Conservation (phyloP, 2,329 filamentous ascomycete species). For the Trematosphaeria pertusa region DNA sequence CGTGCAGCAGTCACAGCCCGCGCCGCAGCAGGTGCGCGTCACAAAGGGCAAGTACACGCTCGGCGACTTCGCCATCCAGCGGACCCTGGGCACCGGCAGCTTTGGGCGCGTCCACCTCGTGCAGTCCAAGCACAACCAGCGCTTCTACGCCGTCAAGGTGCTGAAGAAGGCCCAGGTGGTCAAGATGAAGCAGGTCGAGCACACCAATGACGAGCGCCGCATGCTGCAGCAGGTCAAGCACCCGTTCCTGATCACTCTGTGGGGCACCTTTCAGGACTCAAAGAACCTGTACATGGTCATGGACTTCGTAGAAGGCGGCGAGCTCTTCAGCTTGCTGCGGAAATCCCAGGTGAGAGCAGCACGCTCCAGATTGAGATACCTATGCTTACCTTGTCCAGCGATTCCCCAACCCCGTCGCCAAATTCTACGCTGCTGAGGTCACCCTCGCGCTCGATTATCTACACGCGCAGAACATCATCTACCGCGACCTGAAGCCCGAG, state of each 20-base stretch:
- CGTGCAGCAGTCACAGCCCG: conserved; percentile 45
- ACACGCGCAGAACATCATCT: conserved; percentile 94
- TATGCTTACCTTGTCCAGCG: conserved; percentile 64
- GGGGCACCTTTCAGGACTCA: conserved; percentile 96
- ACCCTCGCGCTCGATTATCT: conserved; percentile 95
- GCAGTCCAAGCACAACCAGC: conserved; percentile 96
- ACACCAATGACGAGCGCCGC: conserved; percentile 95
- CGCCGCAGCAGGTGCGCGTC: conserved; percentile 62
- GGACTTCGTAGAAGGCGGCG: conserved; percentile 99
- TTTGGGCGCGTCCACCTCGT: conserved; percentile 97
- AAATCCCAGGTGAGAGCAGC: conserved; percentile 80
- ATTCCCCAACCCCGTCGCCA: conserved; percentile 97
- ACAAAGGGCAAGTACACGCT: conserved; percentile 98
- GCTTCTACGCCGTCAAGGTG: conserved; percentile 98
- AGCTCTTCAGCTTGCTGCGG: conserved; percentile 91
- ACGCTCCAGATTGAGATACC: neutral
- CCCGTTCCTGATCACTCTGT: conserved; percentile 95
- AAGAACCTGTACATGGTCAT: conserved; percentile 99
- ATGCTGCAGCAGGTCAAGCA: conserved; percentile 98
- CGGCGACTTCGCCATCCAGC: conserved; percentile 84
- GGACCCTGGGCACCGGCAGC: conserved; percentile 93
- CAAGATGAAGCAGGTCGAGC: conserved; percentile 99
- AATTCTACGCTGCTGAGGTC: conserved; percentile 98
- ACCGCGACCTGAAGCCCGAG: conserved; percentile 95
- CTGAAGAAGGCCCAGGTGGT: conserved; percentile 98